These are phyloP conservation scores for Chalciporus sp. DNA, from an alignment of 1,284 basidiomycete species.

Conservation along the genomic window DNA sequence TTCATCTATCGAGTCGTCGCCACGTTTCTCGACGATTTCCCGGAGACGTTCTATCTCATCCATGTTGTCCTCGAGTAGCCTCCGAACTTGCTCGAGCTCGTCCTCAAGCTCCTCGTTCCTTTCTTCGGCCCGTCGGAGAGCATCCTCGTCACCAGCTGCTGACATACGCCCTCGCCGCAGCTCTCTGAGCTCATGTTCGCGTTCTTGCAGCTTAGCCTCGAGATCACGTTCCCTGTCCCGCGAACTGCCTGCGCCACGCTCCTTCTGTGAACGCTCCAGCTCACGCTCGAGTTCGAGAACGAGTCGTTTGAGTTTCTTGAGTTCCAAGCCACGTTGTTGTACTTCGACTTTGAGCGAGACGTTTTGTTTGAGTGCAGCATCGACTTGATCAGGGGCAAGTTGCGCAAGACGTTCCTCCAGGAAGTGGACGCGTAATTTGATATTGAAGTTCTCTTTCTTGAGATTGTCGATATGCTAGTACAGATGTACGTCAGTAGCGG, in stretches of 20 bases:
- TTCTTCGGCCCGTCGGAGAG: slow-evolving; percentile 54
- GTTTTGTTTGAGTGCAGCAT: slow-evolving; percentile 90
- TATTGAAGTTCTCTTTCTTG: slow-evolving; percentile 94
- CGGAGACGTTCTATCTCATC: slow-evolving; percentile 72
- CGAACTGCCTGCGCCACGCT: slow-evolving; percentile 44
- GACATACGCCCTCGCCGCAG: slow-evolving; percentile 50
- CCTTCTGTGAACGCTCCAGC: slow-evolving; percentile 69
- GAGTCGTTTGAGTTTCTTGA: slow-evolving; percentile 91
- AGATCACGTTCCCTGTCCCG: slow-evolving; percentile 69
- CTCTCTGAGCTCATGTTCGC: slow-evolving; percentile 68
- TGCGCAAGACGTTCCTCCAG: slow-evolving; percentile 87
- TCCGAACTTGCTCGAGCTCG: slow-evolving; percentile 66
- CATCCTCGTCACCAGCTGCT: slow-evolving; percentile 45
- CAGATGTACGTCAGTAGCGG: neutral
- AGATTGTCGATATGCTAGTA: slow-evolving; percentile 88
- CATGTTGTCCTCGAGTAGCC: slow-evolving; percentile 73
- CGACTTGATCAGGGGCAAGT: slow-evolving; percentile 89
- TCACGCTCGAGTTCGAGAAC: slow-evolving; percentile 83
- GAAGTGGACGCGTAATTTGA: slow-evolving; percentile 93
- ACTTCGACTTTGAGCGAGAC: slow-evolving; percentile 94
- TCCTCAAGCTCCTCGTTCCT: slow-evolving; percentile 70
- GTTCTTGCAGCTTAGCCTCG: slow-evolving; percentile 68
- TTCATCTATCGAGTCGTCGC: slow-evolving; percentile 43
- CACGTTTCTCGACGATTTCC: slow-evolving; percentile 60
- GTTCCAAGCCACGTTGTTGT: slow-evolving; percentile 87